These are phyloP conservation scores for Magnolia changhungtana DNA, from an alignment of 164 flowering plant species.

Conservation along the genomic window DNA sequence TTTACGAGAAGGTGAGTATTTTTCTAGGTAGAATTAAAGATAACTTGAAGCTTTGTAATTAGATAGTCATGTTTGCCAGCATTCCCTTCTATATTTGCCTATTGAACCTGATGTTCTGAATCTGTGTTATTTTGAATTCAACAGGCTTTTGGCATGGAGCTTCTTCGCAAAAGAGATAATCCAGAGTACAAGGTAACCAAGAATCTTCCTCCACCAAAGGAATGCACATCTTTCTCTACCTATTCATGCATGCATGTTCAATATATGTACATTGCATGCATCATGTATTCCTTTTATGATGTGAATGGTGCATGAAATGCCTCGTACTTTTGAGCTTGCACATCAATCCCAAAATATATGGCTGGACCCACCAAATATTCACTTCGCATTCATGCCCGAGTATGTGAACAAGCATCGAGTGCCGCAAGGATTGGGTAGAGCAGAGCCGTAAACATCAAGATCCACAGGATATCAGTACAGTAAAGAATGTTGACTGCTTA, in stretches of 20 bases:
- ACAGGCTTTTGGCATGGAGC: constrained; percentile 98
- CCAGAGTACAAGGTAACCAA: constrained; percentile 81
- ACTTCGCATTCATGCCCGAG: not conserved
- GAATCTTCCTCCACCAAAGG: not conserved
- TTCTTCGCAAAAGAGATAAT: constrained; percentile 86
- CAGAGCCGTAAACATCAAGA: not conserved
- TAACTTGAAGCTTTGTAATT: not conserved
- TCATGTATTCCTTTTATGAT: too few species aligned
- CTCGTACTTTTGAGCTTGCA: not conserved
- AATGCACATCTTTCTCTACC: not conserved
- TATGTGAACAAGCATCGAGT: not conserved
- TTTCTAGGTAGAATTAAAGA: not conserved
- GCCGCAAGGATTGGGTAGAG: too few species aligned
- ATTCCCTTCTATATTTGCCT: not conserved
- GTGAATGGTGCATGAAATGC: too few species aligned
- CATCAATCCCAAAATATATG: not conserved
- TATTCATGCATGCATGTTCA: not conserved
- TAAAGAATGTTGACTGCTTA: not conserved
- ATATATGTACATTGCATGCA: not conserved
- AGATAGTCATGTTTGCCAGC: not conserved
- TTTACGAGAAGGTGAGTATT: constrained; percentile 78
- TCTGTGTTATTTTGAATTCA: constrained; percentile 1
- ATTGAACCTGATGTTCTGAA: not conserved
- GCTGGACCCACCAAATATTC: not conserved
- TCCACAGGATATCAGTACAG: not conserved